Evolutionary conservation across 768 basidiomycete species (phyloP).

Genomic region (Trametes maxima): DNA sequence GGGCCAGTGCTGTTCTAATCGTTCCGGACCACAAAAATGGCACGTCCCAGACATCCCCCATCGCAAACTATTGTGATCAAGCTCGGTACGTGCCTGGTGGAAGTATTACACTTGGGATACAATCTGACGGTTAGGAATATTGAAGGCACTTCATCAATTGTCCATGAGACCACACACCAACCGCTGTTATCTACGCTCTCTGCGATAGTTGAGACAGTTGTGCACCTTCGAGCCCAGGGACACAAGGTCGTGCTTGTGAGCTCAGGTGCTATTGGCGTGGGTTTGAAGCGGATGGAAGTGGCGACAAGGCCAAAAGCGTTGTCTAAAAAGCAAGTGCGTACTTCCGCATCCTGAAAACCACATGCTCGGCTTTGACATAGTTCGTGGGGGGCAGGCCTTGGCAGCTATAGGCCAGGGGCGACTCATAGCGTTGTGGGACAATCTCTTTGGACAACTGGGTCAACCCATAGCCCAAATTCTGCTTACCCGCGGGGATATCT

Average conservation of each 20-base stretch:
- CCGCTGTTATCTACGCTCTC: constrained; percentile 91
- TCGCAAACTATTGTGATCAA: constrained; percentile 38
- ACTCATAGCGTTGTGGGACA: constrained; percentile 96
- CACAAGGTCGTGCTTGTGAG: constrained; percentile 96
- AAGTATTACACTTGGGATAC: neutral
- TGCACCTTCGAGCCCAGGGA: constrained; percentile 72
- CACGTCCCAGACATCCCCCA: constrained; percentile 29
- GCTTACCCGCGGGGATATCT: constrained; percentile 93
- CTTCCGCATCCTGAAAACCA: neutral
- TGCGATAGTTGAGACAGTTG: constrained; percentile 88
- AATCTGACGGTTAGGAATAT: neutral
- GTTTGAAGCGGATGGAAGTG: constrained; percentile 88
- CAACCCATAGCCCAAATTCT: constrained; percentile 96
- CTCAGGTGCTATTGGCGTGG: constrained; percentile 97
- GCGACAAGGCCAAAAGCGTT: constrained; percentile 79
- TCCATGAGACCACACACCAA: constrained; percentile 91
- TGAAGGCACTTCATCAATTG: constrained; percentile 92
- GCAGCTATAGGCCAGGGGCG: constrained; percentile 97
- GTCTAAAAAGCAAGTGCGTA: constrained; percentile 87
- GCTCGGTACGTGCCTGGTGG: constrained; percentile 29
- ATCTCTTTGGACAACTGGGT: constrained; percentile 89
- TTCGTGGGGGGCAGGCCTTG: constrained; percentile 62
- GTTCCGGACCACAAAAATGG: constrained; percentile 16
- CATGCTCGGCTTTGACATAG: constrained; percentile 9
- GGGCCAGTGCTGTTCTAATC: no score